phyloP scores from a whole-genome alignment of 1,284 basidiomycete genomes.

The Athelia sp. region DNA sequence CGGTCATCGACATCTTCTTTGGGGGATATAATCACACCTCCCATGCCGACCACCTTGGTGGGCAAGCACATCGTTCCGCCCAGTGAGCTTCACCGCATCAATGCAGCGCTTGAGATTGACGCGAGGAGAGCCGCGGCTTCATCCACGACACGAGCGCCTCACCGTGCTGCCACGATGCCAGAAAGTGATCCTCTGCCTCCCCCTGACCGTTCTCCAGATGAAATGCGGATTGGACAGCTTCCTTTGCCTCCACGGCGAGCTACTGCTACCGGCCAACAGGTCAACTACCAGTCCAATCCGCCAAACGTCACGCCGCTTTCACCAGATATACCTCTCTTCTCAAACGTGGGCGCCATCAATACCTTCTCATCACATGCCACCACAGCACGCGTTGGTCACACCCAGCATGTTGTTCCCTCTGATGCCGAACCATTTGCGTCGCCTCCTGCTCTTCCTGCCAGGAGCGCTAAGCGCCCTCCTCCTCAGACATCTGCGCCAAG shows the following conservation, averaged over 20 bases:
- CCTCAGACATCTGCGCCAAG: slow-evolving; percentile 3
- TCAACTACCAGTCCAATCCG: neutral
- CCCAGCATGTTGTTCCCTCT: neutral
- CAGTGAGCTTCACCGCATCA: slow-evolving; percentile 36
- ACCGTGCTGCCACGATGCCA: neutral
- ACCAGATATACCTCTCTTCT: neutral
- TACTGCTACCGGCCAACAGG: neutral
- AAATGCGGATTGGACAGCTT: neutral
- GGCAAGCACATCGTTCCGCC: slow-evolving; percentile 49
- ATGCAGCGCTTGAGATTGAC: slow-evolving; percentile 6
- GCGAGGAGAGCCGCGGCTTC: neutral
- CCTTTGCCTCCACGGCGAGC: neutral
- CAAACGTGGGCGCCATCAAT: neutral
- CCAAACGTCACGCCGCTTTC: neutral
- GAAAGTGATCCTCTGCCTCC: neutral
- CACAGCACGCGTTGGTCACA: neutral
- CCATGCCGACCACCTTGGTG: slow-evolving; percentile 24
- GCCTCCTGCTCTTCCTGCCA: neutral
- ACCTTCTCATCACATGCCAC: neutral
- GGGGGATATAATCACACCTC: slow-evolving; percentile 35
- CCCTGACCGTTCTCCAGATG: neutral
- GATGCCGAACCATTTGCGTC: neutral
- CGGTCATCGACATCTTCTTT: slow-evolving; percentile 56
- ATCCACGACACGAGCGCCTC: neutral
- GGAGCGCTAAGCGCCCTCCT: slow-evolving; percentile 14